phyloP scores from a whole-genome alignment of 352 stramenopile species.

The Pythium folliculosum region DNA sequence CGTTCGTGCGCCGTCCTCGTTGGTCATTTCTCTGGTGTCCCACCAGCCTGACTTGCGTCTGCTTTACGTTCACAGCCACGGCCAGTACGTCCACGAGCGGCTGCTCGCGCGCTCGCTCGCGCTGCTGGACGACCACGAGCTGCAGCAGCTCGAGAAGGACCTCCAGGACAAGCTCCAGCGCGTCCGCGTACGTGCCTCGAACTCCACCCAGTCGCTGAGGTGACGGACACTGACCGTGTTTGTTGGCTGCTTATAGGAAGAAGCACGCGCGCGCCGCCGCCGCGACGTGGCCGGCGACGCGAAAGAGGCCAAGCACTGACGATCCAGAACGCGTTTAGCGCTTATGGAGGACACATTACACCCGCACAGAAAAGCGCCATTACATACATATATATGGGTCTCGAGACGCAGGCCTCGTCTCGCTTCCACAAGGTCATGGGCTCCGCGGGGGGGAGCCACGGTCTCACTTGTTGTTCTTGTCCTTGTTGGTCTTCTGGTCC shows the following conservation, averaged over 20 bases:
- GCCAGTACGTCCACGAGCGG: conserved; percentile 67
- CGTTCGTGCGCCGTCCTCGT: conserved; percentile 28
- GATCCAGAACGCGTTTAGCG: no score
- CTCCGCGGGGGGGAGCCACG: no score
- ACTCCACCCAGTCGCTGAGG: no score
- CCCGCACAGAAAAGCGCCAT: background rate
- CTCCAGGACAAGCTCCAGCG: conserved; percentile 54
- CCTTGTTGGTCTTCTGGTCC: conserved; percentile 12
- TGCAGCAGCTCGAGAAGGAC: conserved; percentile 47
- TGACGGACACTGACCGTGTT: background rate
- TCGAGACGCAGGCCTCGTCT: background rate
- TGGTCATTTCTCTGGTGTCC: no score
- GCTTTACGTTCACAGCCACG: conserved; percentile 35
- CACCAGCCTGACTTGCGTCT: no score
- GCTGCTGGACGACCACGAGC: conserved; percentile 47
- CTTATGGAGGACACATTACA: no score
- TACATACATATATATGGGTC: background rate
- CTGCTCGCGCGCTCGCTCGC: conserved; percentile 53
- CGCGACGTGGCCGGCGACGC: background rate
- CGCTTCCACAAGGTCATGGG: background rate
- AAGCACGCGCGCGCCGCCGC: conserved; percentile 29
- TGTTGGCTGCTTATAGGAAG: conserved; percentile 20
- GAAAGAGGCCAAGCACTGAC: conserved; percentile 16
- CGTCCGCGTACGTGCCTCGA: conserved; percentile 38
- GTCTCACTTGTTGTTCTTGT: conserved; percentile 22